phyloP scores from a whole-genome alignment of 345 rosid genomes.

The Euphorbia peplus region DNA sequence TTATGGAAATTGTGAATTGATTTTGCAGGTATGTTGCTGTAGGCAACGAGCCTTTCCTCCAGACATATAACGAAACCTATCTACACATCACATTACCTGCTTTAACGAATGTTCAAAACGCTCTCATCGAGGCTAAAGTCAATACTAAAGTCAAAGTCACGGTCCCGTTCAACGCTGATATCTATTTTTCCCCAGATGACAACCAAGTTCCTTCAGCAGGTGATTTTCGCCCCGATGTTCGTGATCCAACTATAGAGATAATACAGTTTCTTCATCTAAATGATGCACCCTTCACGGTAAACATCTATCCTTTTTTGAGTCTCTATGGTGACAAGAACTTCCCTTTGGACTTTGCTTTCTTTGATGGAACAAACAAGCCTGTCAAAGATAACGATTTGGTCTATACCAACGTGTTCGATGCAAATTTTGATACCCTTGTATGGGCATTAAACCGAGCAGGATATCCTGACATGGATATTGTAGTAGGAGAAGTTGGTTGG shows the following conservation, averaged over 20 bases:
- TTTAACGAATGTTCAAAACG: conserved; percentile 38
- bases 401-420: conserved; percentile 39
- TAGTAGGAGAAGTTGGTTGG: conserved; percentile 43
- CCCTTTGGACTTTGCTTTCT: conserved; percentile 48
- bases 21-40: conserved; percentile 26
- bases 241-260: conserved; percentile 15
- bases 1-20: neutral
- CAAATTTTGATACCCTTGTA: conserved; percentile 38
- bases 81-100: conserved; percentile 39
- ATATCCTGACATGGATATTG: conserved; percentile 26
- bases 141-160: conserved; percentile 39
- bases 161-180: conserved; percentile 48
- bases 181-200: conserved; percentile 30
- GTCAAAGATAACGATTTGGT: conserved; percentile 22
- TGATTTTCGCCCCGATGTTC: conserved; percentile 21
- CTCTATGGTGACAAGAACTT: conserved; percentile 38
- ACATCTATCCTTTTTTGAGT: conserved; percentile 52
- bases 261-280: conserved; percentile 16
- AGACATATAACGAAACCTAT: conserved; percentile 42
- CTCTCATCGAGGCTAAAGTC: conserved; percentile 33
- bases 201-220: conserved; percentile 28
- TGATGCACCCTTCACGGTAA: conserved; percentile 45
- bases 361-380: conserved; percentile 34
- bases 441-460: conserved; percentile 30
- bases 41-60: conserved; percentile 43